Evolutionary conservation across 495 filamentous ascomycete genomes (phyloP).

Genomic region (Hypoxylon perforatum): DNA sequence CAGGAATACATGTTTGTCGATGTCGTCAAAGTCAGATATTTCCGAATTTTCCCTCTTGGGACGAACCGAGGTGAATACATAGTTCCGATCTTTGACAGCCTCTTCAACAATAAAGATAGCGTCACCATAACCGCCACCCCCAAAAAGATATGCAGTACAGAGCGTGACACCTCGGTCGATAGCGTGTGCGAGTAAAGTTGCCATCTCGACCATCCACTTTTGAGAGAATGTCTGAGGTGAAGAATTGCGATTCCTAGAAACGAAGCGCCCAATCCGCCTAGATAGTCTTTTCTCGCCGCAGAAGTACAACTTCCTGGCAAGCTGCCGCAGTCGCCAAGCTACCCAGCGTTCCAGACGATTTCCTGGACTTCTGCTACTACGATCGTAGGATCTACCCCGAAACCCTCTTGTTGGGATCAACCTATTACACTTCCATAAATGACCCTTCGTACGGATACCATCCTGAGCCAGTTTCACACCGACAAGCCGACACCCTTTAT

Average conservation of each 20-base stretch:
- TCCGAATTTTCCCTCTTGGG: not conserved
- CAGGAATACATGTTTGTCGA: slow-evolving; percentile 21
- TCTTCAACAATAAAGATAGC: not conserved
- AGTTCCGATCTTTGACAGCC: not conserved
- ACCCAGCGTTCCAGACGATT: not conserved
- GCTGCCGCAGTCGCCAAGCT: not conserved
- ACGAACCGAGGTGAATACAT: slow-evolving; percentile 9
- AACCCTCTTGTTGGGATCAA: not conserved
- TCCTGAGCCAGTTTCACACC: slow-evolving; percentile 12
- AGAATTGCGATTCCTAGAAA: not conserved
- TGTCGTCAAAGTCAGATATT: slow-evolving; percentile 10
- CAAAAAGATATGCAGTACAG: not conserved
- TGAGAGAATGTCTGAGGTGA: not conserved
- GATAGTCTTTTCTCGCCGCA: not conserved
- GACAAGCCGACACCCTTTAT: slow-evolving; percentile 27
- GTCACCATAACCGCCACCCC: not conserved
- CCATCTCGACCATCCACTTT: not conserved
- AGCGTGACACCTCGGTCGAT: not conserved
- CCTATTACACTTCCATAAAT: slow-evolving; percentile 6
- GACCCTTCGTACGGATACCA: slow-evolving; percentile 16
- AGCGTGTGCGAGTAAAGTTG: not conserved
- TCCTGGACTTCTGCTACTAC: not conserved
- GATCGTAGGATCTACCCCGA: not conserved
- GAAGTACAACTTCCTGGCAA: not conserved
- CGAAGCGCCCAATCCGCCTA: not conserved